These are phyloP conservation scores for Pterulicium gracile DNA, from an alignment of 1,284 basidiomycete genomes.

Conservation along the genomic window DNA sequence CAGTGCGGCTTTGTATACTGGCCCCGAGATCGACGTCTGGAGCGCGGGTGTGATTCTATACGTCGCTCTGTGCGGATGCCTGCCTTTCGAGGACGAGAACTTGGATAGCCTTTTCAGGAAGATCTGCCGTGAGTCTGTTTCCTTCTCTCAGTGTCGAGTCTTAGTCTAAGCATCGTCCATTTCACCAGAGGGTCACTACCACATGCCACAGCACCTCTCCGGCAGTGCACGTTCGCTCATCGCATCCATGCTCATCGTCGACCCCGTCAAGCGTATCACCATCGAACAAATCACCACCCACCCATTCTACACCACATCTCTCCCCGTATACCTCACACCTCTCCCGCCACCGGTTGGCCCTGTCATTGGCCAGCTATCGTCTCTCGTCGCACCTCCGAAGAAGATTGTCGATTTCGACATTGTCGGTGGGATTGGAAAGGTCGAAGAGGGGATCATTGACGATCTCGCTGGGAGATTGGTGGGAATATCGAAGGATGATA, in stretches of 20 bases:
- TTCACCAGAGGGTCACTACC: slow-evolving; percentile 67
- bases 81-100: slow-evolving; percentile 94
- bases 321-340: slow-evolving; percentile 82
- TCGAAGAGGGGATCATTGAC: slow-evolving; percentile 87
- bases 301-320: slow-evolving; percentile 78
- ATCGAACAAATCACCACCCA: slow-evolving; percentile 83
- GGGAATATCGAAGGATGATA: slow-evolving; percentile 72
- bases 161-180: slow-evolving; percentile 3
- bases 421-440: slow-evolving; percentile 75
- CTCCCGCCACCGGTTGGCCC: slow-evolving; percentile 75
- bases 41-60: slow-evolving; percentile 92
- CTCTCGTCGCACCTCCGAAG: slow-evolving; percentile 56
- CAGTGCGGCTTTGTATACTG: slow-evolving; percentile 84
- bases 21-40: slow-evolving; percentile 98
- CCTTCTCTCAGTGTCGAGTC: neutral
- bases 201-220: slow-evolving; percentile 72
- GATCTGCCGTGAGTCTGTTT: slow-evolving; percentile 61
- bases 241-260: slow-evolving; percentile 80
- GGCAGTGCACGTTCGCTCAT: slow-evolving; percentile 72
- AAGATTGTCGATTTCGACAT: slow-evolving; percentile 57
- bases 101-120: slow-evolving; percentile 87
- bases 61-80: slow-evolving; percentile 85
- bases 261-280: slow-evolving; percentile 88
- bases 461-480: slow-evolving; percentile 71
- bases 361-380: slow-evolving; percentile 59